Conservation (phyloP, 257 asterid genomes). For the Solanum infundibuliforme region DNA sequence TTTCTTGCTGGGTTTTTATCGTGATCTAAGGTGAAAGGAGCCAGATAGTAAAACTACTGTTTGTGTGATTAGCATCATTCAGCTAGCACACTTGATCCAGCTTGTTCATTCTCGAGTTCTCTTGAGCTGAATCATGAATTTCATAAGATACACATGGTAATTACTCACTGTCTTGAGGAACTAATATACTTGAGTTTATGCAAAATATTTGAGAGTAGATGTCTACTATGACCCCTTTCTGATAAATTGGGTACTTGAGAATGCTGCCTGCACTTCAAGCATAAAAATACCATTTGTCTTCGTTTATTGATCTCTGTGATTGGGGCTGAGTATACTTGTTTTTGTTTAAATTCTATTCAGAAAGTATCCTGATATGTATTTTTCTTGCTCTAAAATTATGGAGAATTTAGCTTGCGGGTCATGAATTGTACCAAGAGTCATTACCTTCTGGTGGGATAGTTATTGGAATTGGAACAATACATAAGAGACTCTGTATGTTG, state of each 20-base stretch:
- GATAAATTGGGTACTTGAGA: not conserved
- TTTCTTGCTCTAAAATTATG: slow-evolving; percentile 11
- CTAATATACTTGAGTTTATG: not conserved
- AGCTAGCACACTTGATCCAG: not conserved
- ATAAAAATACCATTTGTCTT: not conserved
- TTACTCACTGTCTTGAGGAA: not conserved
- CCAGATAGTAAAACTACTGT: not conserved
- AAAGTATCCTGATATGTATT: not conserved
- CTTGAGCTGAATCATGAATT: not conserved
- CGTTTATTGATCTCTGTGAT: not conserved
- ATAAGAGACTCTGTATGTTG: slow-evolving; percentile 83
- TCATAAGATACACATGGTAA: not conserved
- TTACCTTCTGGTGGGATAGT: slow-evolving; percentile 93
- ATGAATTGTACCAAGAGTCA: slow-evolving; percentile 70
- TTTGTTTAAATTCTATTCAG: not conserved
- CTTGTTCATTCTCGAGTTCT: not conserved
- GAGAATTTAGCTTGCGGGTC: slow-evolving; percentile 75
- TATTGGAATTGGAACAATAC: slow-evolving; percentile 92
- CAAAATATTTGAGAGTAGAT: not conserved
- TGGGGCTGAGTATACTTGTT: not conserved
- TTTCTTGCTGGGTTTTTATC: not conserved
- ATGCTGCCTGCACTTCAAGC: not conserved
- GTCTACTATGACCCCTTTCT: not conserved
- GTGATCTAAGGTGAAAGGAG: not conserved
- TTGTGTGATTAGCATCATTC: slow-evolving; percentile 1